Evolutionary conservation across 2,329 filamentous ascomycete genomes (phyloP).

Genomic region (Alternaria brassicae): DNA sequence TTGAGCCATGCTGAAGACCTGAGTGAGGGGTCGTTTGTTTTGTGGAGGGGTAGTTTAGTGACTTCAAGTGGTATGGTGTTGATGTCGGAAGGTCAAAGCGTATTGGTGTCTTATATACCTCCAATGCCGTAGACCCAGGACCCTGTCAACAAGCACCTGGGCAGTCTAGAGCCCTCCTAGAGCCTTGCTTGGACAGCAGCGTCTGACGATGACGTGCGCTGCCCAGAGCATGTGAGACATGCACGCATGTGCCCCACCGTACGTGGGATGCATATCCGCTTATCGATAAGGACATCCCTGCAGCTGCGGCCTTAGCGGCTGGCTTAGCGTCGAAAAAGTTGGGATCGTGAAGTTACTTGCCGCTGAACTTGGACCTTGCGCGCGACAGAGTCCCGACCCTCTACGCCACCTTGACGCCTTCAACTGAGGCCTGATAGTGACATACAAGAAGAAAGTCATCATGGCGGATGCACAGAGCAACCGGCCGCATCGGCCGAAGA

Average conservation of each 20-base stretch:
- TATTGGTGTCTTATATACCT: slow-evolving; percentile 35
- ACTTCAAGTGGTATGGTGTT: slow-evolving; percentile 10
- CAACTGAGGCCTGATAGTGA: background rate
- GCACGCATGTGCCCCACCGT: slow-evolving; percentile 20
- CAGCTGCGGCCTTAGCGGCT: slow-evolving; percentile 28
- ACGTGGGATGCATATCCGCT: slow-evolving; percentile 16
- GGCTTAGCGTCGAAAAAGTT: slow-evolving; percentile 41
- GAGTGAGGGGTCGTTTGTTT: background rate
- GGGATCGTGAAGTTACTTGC: slow-evolving; percentile 19
- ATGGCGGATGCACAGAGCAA: slow-evolving; percentile 76
- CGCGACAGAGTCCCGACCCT: slow-evolving; percentile 2
- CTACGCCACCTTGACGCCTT: slow-evolving; percentile 2
- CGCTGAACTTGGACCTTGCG: slow-evolving; percentile 14
- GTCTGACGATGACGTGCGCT: slow-evolving; percentile 33
- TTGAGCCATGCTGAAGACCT: slow-evolving; percentile 21
- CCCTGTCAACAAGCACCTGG: slow-evolving; percentile 6
- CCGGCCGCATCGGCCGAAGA: slow-evolving; percentile 82
- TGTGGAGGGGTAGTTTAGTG: background rate
- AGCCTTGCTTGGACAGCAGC: slow-evolving; percentile 39
- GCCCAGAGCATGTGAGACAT: slow-evolving; percentile 18
- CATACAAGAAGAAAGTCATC: background rate
- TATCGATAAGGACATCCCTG: slow-evolving; percentile 49
- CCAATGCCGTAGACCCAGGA: slow-evolving; percentile 6
- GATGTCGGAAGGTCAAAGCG: slow-evolving; percentile 21
- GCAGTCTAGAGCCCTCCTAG: slow-evolving; percentile 29